Evolutionary conservation across 805 yeast genomes (phyloP), one percentile per base, ranked within the genome.

Genomic region (Wickerhamomyces mucosus): DNA sequence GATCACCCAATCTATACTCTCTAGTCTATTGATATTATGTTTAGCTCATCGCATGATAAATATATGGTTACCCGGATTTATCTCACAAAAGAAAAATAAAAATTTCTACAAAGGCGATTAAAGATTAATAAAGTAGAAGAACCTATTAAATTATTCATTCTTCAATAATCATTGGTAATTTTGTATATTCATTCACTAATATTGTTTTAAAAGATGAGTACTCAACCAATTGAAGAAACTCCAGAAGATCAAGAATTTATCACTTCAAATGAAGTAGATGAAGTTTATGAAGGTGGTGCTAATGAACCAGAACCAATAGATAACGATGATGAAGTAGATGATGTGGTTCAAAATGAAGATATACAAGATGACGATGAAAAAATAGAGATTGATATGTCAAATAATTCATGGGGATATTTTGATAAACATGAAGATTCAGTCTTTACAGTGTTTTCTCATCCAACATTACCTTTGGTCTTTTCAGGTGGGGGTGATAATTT

Each of bases 401-500:
- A 89, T 59, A 89, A 89, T 58, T 84, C 97, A 7, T 72, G 78
- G 61, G 65, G 84, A 0, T 92, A 84, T 56, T 92, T 92, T 54
- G 98, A 92, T 52, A 68, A 70, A 43, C 99, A 92, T 52, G 67
- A 71, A 34, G 98, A 92, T 56, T 84, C 96, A 3, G 72, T 89
- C 4, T 89, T 81, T 57, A 66, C 81, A 11, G 66, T 92, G n/a
- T 72, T 82, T 30, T 61, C 76, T 6, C 96, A 92, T 53, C 96
- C 96, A 24, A 66, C 66, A 6, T 64, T 86, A 37, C 96, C 96
- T 13, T 56, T 79, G 54, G 92, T 83, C 7, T 79, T 78, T n/a
- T 70, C 89, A 15, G 98, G 99, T 19, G 97, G 96, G 26, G 97
- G 95, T 37, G 99, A 92, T 55, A 78, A 89, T 54, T 64, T 73